Conservation (phyloP, 2,329 filamentous ascomycete genomes). For the Dothiorella sarmentorum region DNA sequence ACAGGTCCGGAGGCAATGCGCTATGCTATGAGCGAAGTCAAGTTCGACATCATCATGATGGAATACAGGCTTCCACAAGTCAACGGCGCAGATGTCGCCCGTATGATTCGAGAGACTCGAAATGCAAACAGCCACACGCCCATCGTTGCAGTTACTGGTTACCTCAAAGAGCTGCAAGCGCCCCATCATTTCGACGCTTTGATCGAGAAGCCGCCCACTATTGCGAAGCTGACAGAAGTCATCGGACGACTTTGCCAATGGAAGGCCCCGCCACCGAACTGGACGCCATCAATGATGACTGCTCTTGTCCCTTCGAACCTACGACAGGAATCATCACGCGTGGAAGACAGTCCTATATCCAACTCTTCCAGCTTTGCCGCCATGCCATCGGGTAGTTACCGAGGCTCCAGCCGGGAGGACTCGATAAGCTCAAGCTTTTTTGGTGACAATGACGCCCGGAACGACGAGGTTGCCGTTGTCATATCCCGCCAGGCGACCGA, state of each 20-base stretch:
- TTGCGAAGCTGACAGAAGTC: slow-evolving; percentile 84
- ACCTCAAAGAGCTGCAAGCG: slow-evolving; percentile 93
- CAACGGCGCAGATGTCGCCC: slow-evolving; percentile 89
- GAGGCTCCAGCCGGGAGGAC: slow-evolving; percentile 77
- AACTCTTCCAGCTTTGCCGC: slow-evolving; percentile 72
- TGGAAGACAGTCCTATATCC: slow-evolving; percentile 79
- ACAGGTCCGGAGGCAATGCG: slow-evolving; percentile 90
- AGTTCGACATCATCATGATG: slow-evolving; percentile 98
- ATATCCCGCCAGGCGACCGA: slow-evolving; percentile 69
- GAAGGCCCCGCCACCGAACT: slow-evolving; percentile 71
- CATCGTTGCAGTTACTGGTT: slow-evolving; percentile 94
- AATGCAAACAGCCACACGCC: slow-evolving; percentile 93
- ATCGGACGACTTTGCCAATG: slow-evolving; percentile 86
- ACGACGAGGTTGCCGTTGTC: slow-evolving; percentile 74
- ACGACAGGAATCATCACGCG: slow-evolving; percentile 60
- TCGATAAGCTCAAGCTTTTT: slow-evolving; percentile 86
- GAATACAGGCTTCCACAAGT: slow-evolving; percentile 95
- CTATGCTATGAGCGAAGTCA: slow-evolving; percentile 93
- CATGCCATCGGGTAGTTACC: slow-evolving; percentile 70
- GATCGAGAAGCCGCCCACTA: slow-evolving; percentile 94
- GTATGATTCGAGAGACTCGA: slow-evolving; percentile 96
- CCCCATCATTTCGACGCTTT: slow-evolving; percentile 94
- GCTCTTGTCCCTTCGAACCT: slow-evolving; percentile 58
- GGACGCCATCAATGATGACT: slow-evolving; percentile 40
- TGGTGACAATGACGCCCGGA: slow-evolving; percentile 77